These are phyloP conservation scores for Cercospora janseana DNA, from an alignment of 2,329 filamentous ascomycete species.

Conservation along the genomic window DNA sequence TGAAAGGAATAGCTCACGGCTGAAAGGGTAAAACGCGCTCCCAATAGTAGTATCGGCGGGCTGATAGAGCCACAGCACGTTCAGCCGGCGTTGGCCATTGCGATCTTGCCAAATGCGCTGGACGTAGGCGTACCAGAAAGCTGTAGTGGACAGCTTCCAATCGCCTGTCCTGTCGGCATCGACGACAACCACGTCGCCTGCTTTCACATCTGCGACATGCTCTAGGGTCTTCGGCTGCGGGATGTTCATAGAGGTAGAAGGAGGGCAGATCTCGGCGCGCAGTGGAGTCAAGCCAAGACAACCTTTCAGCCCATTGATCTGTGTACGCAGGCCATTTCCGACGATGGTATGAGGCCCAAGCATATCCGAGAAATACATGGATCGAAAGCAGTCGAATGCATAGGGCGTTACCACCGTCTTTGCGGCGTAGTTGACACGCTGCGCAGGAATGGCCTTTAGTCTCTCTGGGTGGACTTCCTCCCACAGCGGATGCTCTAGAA, in stretches of 20 bases:
- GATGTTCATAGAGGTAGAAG: neutral
- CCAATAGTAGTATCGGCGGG: constrained; percentile 69
- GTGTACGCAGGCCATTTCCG: constrained; percentile 27
- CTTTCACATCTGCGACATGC: constrained; percentile 32
- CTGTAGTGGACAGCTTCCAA: constrained; percentile 55
- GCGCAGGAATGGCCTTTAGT: constrained; percentile 19
- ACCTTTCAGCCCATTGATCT: constrained; percentile 22
- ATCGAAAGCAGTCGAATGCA: constrained; percentile 61
- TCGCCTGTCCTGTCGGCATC: constrained; percentile 49
- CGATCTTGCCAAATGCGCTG: constrained; percentile 51
- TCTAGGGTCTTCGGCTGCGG: neutral
- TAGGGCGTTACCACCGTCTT: constrained; percentile 70
- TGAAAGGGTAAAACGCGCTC: constrained; percentile 64
- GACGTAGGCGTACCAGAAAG: constrained; percentile 68
- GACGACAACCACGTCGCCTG: constrained; percentile 53
- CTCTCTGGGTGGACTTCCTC: constrained; percentile 2
- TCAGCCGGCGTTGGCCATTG: constrained; percentile 48
- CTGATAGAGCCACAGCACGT: constrained; percentile 72
- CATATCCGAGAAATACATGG: constrained; percentile 59
- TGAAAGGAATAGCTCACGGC: constrained; percentile 73
- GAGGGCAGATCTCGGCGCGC: neutral
- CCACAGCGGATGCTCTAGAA: constrained; percentile 13
- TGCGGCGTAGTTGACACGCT: constrained; percentile 11
- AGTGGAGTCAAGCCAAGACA: constrained; percentile 31
- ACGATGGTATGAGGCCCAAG: constrained; percentile 42